phyloP scores from a whole-genome alignment of 768 basidiomycete species.

The Sarcodon aspratus region DNA sequence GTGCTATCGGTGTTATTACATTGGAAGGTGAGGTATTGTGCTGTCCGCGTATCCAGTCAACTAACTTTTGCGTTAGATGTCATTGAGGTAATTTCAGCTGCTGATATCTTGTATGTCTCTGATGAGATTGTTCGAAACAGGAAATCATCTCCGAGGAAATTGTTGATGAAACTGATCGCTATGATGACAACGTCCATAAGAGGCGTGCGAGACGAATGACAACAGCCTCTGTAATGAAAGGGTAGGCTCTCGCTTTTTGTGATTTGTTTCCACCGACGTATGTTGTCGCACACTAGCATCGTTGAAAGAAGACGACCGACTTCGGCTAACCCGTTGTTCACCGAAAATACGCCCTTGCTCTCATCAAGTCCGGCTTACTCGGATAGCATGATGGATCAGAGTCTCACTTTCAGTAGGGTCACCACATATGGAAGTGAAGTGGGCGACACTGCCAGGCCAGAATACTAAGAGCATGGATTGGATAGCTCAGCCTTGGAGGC shows the following conservation, averaged over 20 bases:
- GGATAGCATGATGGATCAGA: no score
- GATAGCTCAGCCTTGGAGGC: no score
- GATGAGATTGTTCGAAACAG: slow-evolving; percentile 21
- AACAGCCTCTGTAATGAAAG: slow-evolving; percentile 69
- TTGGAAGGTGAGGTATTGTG: slow-evolving; percentile 48
- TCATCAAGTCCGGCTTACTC: no score
- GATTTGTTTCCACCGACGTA: no score
- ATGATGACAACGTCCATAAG: slow-evolving; percentile 80
- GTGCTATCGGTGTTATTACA: slow-evolving; percentile 86
- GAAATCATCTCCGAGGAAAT: slow-evolving; percentile 97
- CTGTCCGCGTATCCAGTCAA: background rate
- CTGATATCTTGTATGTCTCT: slow-evolving; percentile 1
- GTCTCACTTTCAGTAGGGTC: no score
- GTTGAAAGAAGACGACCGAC: no score
- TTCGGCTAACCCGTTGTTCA: no score
- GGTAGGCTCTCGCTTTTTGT: slow-evolving; percentile 31
- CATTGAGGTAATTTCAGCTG: slow-evolving; percentile 42
- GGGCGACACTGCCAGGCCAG: no score
- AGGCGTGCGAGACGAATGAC: slow-evolving; percentile 57
- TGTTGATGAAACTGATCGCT: slow-evolving; percentile 89
- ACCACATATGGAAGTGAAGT: no score
- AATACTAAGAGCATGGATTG: no score
- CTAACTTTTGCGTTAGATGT: slow-evolving; percentile 34
- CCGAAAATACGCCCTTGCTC: no score
- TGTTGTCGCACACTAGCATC: no score